phyloP scores from a whole-genome alignment of 345 rosid genomes.

The Clarkia xantiana region DNA sequence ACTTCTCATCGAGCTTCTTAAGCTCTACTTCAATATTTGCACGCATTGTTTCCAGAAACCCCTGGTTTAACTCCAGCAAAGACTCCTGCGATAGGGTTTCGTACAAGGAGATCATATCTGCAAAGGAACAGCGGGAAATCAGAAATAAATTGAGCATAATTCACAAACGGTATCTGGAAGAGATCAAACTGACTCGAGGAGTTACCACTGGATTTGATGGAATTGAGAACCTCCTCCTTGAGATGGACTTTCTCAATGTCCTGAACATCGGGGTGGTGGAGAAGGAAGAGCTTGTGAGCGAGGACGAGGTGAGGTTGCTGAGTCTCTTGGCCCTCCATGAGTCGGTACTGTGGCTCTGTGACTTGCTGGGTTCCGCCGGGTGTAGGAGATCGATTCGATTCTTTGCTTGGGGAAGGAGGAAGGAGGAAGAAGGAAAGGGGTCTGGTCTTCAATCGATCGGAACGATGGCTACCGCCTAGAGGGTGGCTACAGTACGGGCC shows the following conservation, averaged over 20 bases:
- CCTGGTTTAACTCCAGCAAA: constrained; percentile 57
- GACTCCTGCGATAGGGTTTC: constrained; percentile 65
- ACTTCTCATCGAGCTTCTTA: constrained; percentile 88
- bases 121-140: background rate
- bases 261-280: constrained; percentile 58
- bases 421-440: too few species aligned
- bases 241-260: constrained; percentile 92
- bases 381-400: too few species aligned
- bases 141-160: background rate
- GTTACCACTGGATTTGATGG: constrained; percentile 60
- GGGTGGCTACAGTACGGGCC: too few species aligned
- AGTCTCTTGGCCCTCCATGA: constrained; percentile 70
- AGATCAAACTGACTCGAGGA: constrained; percentile 3
- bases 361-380: too few species aligned
- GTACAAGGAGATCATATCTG: constrained; percentile 79
- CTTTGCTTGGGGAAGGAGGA: too few species aligned
- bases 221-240: constrained; percentile 64
- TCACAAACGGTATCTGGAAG: background rate
- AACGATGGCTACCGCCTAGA: too few species aligned
- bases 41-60: constrained; percentile 52
- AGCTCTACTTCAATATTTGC: constrained; percentile 60
- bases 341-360: background rate
- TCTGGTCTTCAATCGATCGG: too few species aligned
- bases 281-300: constrained; percentile 69
- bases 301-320: constrained; percentile 79